phyloP scores from a whole-genome alignment of 2,329 filamentous ascomycete species.

The Passalora sequoiae region DNA sequence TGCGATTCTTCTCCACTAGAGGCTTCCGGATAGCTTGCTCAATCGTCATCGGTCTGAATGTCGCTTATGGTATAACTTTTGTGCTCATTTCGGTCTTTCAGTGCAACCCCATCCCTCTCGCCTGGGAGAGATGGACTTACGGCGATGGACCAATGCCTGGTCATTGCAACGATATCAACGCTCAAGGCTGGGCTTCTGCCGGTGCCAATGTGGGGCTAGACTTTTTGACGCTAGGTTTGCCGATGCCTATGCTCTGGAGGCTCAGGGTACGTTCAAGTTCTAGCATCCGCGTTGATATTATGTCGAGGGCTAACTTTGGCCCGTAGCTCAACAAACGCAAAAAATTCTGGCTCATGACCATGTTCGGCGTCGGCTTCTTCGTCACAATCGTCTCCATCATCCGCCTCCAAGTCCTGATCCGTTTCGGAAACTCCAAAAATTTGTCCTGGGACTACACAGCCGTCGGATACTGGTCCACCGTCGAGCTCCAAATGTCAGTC shows the following conservation, averaged over 20 bases:
- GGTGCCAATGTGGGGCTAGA: slow-evolving; percentile 12
- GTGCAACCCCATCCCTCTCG: slow-evolving; percentile 6
- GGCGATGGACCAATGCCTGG: slow-evolving; percentile 5
- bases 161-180: slow-evolving; percentile 9
- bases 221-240: slow-evolving; percentile 7
- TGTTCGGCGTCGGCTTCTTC: slow-evolving; percentile 14
- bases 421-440: slow-evolving; percentile 9
- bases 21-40: slow-evolving; percentile 6
- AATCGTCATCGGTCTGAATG: slow-evolving; percentile 8
- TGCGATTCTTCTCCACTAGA: slow-evolving; percentile 10
- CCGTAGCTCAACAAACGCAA: slow-evolving; percentile 13
- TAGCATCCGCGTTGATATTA: too few species aligned
- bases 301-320: too few species aligned
- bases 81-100: slow-evolving; percentile 8
- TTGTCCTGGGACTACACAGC: slow-evolving; percentile 7
- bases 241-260: slow-evolving; percentile 7
- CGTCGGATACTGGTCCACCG: slow-evolving; percentile 3
- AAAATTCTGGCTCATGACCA: slow-evolving; percentile 14
- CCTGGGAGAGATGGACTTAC: slow-evolving; percentile 4
- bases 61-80: slow-evolving; percentile 5
- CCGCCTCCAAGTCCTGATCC: slow-evolving; percentile 11
- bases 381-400: slow-evolving; percentile 16
- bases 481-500: slow-evolving; percentile 5
- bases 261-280: background rate
- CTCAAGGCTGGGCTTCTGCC: slow-evolving; percentile 9